Evolutionary conservation across 768 basidiomycete genomes (phyloP).

Genomic region (Scleroderma bovista): DNA sequence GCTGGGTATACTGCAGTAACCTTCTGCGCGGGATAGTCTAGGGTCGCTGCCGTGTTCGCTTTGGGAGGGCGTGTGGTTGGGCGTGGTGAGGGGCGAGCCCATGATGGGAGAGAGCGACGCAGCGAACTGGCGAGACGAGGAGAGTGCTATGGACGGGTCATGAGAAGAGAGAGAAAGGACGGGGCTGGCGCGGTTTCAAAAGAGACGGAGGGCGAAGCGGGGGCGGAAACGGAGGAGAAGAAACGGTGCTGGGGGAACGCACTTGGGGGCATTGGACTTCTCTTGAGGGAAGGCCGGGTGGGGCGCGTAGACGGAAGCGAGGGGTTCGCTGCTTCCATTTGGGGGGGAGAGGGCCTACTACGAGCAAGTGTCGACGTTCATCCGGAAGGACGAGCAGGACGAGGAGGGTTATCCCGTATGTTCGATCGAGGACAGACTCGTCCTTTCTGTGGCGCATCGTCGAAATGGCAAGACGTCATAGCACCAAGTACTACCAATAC

Average conservation of each 20-base stretch:
- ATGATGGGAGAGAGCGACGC: constrained; percentile 51
- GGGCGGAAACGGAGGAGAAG: constrained; percentile 5
- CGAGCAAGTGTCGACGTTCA: not conserved
- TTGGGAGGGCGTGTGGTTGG: constrained; percentile 10
- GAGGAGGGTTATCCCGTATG: too few species aligned
- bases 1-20: constrained; percentile 14
- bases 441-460: too few species aligned
- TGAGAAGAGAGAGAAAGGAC: constrained; percentile 1
- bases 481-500: too few species aligned
- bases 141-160: not conserved
- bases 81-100: constrained; percentile 55
- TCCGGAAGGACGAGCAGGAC: not conserved
- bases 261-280: not conserved
- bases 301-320: not conserved
- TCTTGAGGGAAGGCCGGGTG: constrained; percentile 1
- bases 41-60: not conserved
- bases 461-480: too few species aligned
- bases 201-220: not conserved
- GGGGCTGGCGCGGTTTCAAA: constrained; percentile 14
- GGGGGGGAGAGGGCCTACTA: not conserved
- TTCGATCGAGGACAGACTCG: too few species aligned
- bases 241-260: constrained; percentile 3
- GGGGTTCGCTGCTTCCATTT: constrained; percentile 1
- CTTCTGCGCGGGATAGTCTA: not conserved
- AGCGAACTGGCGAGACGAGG: constrained; percentile 23